Evolutionary conservation across 2,329 filamentous ascomycete genomes (phyloP), one percentile per base, ranked within the genome.

Genomic region (Penicillium oxalicum): DNA sequence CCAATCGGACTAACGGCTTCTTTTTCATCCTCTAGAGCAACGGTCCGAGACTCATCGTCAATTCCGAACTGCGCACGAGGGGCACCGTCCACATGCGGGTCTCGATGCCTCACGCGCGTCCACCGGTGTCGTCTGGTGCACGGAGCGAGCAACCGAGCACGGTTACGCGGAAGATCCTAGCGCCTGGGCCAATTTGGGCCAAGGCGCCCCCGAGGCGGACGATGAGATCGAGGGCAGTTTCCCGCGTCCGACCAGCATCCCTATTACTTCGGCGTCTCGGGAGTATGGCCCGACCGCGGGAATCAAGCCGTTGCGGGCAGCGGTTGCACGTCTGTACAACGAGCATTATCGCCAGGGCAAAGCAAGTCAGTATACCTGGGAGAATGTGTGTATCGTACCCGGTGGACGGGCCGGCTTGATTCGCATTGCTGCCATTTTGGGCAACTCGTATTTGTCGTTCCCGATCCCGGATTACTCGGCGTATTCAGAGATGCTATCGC

Each of bases 331-430:
- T 51, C 79, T 97, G 53, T 97, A 97, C 79, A 97, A 97, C 64
- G 86, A 86, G 68, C 87, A 91, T 70, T 91, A 96, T 64, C 84
- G 91, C 56, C 74, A 91, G 73, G 89, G 87, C 64, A 94, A 93
- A 74, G 78, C 83, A 9, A 91, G 86, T 70, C 79, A 94, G 72
- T 97, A 97, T 70, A 94, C 88, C 5, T 96, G 88, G 87, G 91
- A 97, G 76, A 97, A 97, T 69, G 91, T 96, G 13, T 91, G 88
- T 68, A 95, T 97, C 67, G 91, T 97, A 3, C 91, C 91, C 40
- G 91, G 91, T 69, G 91, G 91, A 35, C 83, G 91, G 61, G 91
- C 91, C 32, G 91, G 91, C 42, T 75, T 97, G 71, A 96, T 96
- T 67, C 83, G 91, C 60, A 96, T 97, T 67, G 91, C 91, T 18